phyloP scores from a whole-genome alignment of 2,329 filamentous ascomycete genomes.

The Phaeosphaeria sp. region DNA sequence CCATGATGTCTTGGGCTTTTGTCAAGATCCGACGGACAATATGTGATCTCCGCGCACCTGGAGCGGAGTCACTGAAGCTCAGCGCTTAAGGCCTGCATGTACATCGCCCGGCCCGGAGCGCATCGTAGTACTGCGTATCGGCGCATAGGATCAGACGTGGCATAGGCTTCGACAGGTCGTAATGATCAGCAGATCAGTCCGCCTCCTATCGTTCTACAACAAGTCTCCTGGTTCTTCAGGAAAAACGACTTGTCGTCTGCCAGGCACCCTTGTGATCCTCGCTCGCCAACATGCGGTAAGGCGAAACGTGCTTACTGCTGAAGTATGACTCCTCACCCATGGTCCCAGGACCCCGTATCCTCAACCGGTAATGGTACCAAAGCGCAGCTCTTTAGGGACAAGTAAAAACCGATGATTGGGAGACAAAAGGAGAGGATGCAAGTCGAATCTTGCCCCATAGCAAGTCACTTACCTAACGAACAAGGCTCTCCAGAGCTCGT shows the following conservation, averaged over 20 bases:
- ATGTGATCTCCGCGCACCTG: background rate
- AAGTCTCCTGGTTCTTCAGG: no score
- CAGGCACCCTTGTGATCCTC: no score
- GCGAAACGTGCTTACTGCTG: background rate
- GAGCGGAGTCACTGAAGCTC: background rate
- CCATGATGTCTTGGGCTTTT: background rate
- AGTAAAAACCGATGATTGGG: background rate
- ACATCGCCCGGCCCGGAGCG: background rate
- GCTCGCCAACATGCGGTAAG: no score
- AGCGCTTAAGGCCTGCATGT: background rate
- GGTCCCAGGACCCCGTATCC: background rate
- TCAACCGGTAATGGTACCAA: background rate
- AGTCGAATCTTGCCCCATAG: constrained; percentile 4
- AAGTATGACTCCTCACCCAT: background rate
- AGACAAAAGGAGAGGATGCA: constrained; percentile 12
- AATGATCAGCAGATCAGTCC: no score
- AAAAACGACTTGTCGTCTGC: no score
- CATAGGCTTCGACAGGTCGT: no score
- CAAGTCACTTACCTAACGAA: constrained; percentile 77
- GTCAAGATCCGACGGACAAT: background rate
- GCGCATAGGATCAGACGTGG: no score
- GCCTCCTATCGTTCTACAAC: no score
- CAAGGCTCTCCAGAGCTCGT: constrained; percentile 88
- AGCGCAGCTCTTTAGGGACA: background rate
- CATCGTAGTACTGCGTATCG: background rate